Conservation (phyloP, 208 protist species). For the Naegleria fowleri region DNA sequence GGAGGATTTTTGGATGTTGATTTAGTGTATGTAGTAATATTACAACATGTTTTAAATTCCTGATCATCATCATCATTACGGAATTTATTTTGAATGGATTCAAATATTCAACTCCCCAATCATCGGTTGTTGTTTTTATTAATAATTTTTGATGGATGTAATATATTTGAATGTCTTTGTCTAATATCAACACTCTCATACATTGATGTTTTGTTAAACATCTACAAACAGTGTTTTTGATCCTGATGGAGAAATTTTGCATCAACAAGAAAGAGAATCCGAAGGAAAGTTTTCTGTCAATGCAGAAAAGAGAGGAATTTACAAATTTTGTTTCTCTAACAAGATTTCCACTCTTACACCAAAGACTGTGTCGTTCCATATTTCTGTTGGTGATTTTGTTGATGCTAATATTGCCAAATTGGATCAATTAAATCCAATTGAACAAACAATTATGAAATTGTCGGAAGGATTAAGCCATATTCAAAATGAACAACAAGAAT, state of each 20-base stretch:
- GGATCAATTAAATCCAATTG: conserved; percentile 48
- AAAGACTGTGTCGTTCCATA: conserved; percentile 71
- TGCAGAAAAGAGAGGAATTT: conserved; percentile 49
- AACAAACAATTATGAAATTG: conserved; percentile 57
- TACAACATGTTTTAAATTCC: no score
- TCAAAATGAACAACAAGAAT: conserved; percentile 62
- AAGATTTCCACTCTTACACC: conserved; percentile 66
- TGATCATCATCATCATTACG: no score
- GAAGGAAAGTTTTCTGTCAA: conserved; percentile 73
- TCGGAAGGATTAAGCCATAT: conserved; percentile 63
- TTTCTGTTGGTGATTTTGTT: conserved; percentile 47
- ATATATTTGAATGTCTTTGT: no score
- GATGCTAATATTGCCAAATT: not conserved
- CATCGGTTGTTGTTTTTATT: no score
- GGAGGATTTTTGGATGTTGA: conserved; percentile 28
- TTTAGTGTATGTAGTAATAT: not conserved
- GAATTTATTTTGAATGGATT: no score
- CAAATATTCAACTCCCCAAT: no score
- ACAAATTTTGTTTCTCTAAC: conserved; percentile 78
- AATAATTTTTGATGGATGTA: no score
- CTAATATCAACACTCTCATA: no score
- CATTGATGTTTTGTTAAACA: no score
- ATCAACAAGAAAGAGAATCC: conserved; percentile 30
- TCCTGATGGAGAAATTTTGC: not conserved
- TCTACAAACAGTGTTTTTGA: not conserved